Base-by-base conservation (phyloP, 164 flowering plant genomes). In the Dillenia suffruticosa region DNA sequence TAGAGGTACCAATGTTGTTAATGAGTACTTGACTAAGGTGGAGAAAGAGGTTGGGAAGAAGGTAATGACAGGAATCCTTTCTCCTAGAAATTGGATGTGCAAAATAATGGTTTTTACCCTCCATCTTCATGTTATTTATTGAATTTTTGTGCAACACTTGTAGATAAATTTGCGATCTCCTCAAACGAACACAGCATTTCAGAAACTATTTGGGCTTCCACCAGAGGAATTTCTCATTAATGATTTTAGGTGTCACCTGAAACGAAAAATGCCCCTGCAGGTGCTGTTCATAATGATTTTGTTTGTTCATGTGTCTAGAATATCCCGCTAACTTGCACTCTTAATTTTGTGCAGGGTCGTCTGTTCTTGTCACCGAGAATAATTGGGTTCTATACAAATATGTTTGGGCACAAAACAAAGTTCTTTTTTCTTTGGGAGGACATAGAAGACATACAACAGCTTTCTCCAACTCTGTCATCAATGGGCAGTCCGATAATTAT, bases 351-450 rank as follows among this genome's bases (percentile, higher is more conserved):
- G 54, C 86, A 94, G 98, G 98, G 98, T n/a, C 96, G 98, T 43
- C 76, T 94, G 5, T 94, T 94, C 68, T 71, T 94, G 55, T 94
- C 98, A 51, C 80, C 98, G 54, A 81, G 97, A 77, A 84, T 89
- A 56, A 83, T 94, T 72, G 98, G 98, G 26, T 94, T 87, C 64
- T 82, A 93, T 75, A 73, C 95, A 47, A 90, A 87, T 72, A 64
- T 94, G 60, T 94, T 94, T 77, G 97, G 96, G 46, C 94, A 83
- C 63, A 94, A 79, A 76, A 90, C 95, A 12, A 94, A 80, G 40
- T 94, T 94, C 79, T 94, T 82, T 76, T 86, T 94, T 70, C 87
- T 90, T 9, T 94, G 98, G 97, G 97, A 89, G 75, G 98, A 94
- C 65, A 84, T 94, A 45, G 97, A 94, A 74, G 96, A 86, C n/a